Evolutionary conservation across 2,329 filamentous ascomycete species (phyloP), one percentile per base, ranked within the genome.

Genomic region (Raffaelea deltoideospora): DNA sequence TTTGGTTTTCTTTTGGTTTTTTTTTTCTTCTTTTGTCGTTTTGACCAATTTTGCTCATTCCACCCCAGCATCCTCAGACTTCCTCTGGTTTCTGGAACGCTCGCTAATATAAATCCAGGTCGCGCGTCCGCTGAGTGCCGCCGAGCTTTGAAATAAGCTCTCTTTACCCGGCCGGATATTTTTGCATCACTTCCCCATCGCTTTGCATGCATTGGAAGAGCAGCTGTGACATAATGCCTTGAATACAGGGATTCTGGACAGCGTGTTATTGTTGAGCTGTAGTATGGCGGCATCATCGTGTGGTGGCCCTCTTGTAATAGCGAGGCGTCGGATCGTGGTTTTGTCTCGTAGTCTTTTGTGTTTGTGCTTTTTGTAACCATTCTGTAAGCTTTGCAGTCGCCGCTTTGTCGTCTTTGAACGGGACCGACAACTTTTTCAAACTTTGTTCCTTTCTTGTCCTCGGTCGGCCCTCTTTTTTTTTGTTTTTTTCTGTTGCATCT

Each of bases 181-280:
- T 37, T 13, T 21, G 19, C 11, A 7, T n/a, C 26, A 17, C 3
- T n/a, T 26, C 9, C 27, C 9, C 15, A 6, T 18, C 9, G n/a
- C 9, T 17, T 31, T 14, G n/a, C 14, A 8, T 10, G 17, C 10
- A 11, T 11, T 5, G 29, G 10, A 14, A 31, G 14, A 19, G 29
- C 29, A 32, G 35, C 33, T 32, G 29, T 31, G 30, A 27, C 28
- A 35, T 37, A 34, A 34, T 33, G 26, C 9, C 15, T 18, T 30
- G 13, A 21, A 23, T 9, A 28, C 26, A 15, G 13, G 15, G 26
- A 37, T 37, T 26, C 13, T 41, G 30, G 40, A 34, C 40, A 41
- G 31, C 40, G 40, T 41, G 40, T 41, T 41, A 39, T 41, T 37
- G 39, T 36, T 17, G 17, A 17, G 28, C 35, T 26, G 30, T n/a